Percentiles rank a stretch among this genome's conserved stretches.
These are phyloP conservation scores for Suhomyces panamericanus DNA, from an alignment of 1,139 yeast species.

Conservation along the genomic window DNA sequence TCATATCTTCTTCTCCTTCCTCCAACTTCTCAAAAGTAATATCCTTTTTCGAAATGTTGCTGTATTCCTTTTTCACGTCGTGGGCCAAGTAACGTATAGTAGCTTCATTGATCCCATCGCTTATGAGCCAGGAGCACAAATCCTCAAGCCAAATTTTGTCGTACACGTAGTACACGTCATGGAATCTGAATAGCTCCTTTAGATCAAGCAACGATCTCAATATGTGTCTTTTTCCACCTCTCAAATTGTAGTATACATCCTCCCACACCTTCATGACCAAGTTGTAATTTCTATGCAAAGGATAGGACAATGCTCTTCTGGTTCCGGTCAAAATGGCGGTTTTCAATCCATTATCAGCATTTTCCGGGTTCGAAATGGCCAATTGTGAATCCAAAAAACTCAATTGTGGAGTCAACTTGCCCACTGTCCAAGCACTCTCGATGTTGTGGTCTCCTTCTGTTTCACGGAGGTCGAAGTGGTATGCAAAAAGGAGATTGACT, in stretches of 20 bases:
- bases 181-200: constrained; percentile 75
- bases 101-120: constrained; percentile 50
- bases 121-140: constrained; percentile 73
- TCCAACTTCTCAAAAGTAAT: constrained; percentile 43
- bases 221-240: constrained; percentile 69
- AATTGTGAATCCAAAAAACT: constrained; percentile 65
- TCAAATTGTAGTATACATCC: constrained; percentile 65
- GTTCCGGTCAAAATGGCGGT: constrained; percentile 60
- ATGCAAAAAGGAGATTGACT: constrained; percentile 67
- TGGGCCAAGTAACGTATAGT: constrained; percentile 63
- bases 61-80: constrained; percentile 50
- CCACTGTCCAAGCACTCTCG: constrained; percentile 94
- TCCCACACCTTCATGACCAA: constrained; percentile 66
- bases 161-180: constrained; percentile 87
- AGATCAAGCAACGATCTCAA: constrained; percentile 58
- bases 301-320: constrained; percentile 75
- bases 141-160: constrained; percentile 81
- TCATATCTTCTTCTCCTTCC: constrained; percentile 32
- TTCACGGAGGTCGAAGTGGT: constrained; percentile 71
- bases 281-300: constrained; percentile 72
- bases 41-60: constrained; percentile 25
- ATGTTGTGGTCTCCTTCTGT: constrained; percentile 76
- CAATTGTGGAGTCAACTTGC: constrained; percentile 78
- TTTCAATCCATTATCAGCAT: constrained; percentile 34
- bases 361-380: constrained; percentile 35